phyloP scores from a whole-genome alignment of 1,284 basidiomycete species.

The Moniliophthora roreri region DNA sequence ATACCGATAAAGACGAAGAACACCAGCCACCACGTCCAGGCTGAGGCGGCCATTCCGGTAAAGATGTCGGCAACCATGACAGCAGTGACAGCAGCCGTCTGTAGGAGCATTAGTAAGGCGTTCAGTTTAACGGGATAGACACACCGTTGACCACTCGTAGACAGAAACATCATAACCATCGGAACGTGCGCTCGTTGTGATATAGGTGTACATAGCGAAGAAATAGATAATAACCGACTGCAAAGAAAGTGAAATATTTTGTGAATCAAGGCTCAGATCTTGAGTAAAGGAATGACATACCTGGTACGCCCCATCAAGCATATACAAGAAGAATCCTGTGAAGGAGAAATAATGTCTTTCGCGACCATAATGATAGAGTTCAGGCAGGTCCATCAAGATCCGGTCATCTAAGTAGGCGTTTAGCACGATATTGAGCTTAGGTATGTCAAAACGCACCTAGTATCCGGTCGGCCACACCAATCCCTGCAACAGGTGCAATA shows the following conservation, averaged over 20 bases:
- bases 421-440: background rate
- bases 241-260: background rate
- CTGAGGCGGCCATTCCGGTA: slow-evolving; percentile 86
- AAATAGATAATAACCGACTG: slow-evolving; percentile 90
- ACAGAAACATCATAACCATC: slow-evolving; percentile 84
- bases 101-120: background rate
- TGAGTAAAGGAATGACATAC: slow-evolving; percentile 42
- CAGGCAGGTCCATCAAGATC: slow-evolving; percentile 92
- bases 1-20: slow-evolving; percentile 83
- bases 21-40: slow-evolving; percentile 95
- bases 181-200: slow-evolving; percentile 66
- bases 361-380: slow-evolving; percentile 87
- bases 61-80: slow-evolving; percentile 86
- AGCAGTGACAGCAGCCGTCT: slow-evolving; percentile 85
- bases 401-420: slow-evolving; percentile 60
- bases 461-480: slow-evolving; percentile 93
- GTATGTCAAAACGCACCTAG: slow-evolving; percentile 52
- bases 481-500: slow-evolving; percentile 88
- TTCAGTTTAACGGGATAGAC: slow-evolving; percentile 20
- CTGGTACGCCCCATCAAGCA: slow-evolving; percentile 89
- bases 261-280: slow-evolving; percentile 16
- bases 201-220: slow-evolving; percentile 83
- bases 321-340: slow-evolving; percentile 76
- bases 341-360: slow-evolving; percentile 85
- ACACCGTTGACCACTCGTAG: slow-evolving; percentile 86